Base-by-base conservation (phyloP, 2,329 filamentous ascomycete genomes). In the Phaeosphaeriaceae sp. region DNA sequence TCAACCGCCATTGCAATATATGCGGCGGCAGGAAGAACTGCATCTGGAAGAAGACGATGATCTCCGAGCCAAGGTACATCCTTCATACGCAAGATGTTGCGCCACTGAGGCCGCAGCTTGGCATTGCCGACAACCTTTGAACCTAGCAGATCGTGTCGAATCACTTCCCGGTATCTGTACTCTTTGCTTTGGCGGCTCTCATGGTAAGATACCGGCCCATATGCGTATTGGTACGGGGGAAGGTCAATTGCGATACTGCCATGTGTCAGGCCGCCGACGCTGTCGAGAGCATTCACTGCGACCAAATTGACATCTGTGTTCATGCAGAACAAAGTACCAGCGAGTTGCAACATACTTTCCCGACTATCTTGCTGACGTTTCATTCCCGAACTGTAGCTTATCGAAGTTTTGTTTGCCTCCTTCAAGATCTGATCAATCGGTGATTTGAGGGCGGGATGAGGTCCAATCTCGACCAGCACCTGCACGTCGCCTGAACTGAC, bases 1-100 rank as follows among this genome's bases (percentile, higher is more conserved):
- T 66, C 61, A 3, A 67, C 26, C 0, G 71, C 74, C 62, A 78
- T 77, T 3, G 68, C 61, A 1, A 80, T 48, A 47, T 77, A 80
- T 0, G 70, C 79, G 1, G 79, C 75, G 2, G 61, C 74, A 0
- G 80, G 80, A 30, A 78, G 79, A 1, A 81, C 59, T 1, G 74
- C 61, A 7, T 75, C 64, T 1, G 53, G 53, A 32, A 61, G 56
- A 1, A 68, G 21, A 4, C 48, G 16, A 36, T 68, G 65, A 3
- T 54, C 62, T 2, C 6, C 6, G 1, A 68, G 13, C 65, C 65
- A 67, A 0, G 50, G 29, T 6, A 60, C n/a, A 26, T 63, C 53
- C 2, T 45, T 44, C 0, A 42, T 44, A 0, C 37, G 26, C 3
- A 67, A 20, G 11, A 54, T 20, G 18, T 63, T 58, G 2, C 35